Evolutionary conservation across 192 early-diverging fungal species (phyloP).

Genomic region (Podila epigama): DNA sequence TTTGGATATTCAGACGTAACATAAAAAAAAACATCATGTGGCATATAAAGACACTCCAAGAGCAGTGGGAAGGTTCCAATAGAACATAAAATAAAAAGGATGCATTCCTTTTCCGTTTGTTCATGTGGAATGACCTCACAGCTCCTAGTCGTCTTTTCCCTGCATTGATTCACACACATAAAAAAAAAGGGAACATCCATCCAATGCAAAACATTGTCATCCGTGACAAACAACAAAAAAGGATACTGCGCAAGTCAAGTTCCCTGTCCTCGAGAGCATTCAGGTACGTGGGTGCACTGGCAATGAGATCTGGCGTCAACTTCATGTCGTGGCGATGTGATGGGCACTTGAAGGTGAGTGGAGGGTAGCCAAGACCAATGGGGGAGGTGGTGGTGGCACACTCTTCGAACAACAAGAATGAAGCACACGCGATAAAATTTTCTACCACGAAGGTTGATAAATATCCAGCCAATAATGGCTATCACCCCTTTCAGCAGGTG

Average conservation of each 20-base stretch:
- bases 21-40: too few species aligned
- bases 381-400: not conserved
- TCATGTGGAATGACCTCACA: too few species aligned
- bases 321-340: constrained; percentile 60
- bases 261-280: constrained; percentile 92
- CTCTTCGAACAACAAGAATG: not conserved
- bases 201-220: not conserved
- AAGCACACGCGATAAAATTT: not conserved
- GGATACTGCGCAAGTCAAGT: constrained; percentile 85
- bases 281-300: constrained; percentile 70
- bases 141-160: too few species aligned
- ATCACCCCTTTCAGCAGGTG: too few species aligned
- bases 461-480: not conserved
- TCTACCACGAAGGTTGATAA: constrained; percentile 2
- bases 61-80: too few species aligned
- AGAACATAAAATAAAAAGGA: too few species aligned
- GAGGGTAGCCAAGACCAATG: not conserved
- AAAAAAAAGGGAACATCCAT: not conserved
- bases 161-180: too few species aligned
- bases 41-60: too few species aligned
- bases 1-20: too few species aligned
- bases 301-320: constrained; percentile 77
- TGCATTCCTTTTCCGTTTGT: too few species aligned
- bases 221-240: not conserved
- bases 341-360: not conserved